Conservation (phyloP, 495 filamentous ascomycete genomes). For the Neurospora sublineolata region DNA sequence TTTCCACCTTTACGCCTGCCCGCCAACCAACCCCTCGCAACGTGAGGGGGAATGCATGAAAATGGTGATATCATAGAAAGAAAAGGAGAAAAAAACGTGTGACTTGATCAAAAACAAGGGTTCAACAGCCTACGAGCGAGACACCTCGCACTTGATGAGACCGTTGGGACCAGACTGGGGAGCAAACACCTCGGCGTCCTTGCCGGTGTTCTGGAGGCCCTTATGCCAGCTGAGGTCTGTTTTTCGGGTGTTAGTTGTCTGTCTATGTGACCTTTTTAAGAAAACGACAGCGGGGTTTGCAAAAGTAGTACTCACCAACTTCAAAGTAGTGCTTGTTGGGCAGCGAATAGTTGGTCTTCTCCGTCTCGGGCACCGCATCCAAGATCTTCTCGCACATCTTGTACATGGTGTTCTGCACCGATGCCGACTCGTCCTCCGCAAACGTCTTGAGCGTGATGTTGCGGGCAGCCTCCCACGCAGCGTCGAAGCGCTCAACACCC, state of each 20-base stretch:
- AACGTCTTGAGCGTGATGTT: slow-evolving; percentile 82
- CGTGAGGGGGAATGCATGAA: neutral
- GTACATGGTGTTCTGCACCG: slow-evolving; percentile 96
- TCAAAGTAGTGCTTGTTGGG: slow-evolving; percentile 99
- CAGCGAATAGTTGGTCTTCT: slow-evolving; percentile 67
- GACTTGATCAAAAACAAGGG: neutral
- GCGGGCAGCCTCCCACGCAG: slow-evolving; percentile 63
- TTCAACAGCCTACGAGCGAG: slow-evolving; percentile 33
- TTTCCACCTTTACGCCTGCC: neutral
- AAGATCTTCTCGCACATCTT: slow-evolving; percentile 92
- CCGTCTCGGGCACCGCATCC: slow-evolving; percentile 56
- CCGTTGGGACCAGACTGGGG: slow-evolving; percentile 90
- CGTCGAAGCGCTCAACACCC: slow-evolving; percentile 57
- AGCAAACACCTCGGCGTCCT: slow-evolving; percentile 90
- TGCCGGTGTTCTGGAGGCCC: slow-evolving; percentile 90
- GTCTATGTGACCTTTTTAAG: neutral
- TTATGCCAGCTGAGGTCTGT: slow-evolving; percentile 94
- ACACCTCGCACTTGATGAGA: slow-evolving; percentile 89
- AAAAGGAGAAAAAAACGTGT: neutral
- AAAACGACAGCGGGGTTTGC: neutral
- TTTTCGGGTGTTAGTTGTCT: neutral
- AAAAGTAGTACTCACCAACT: slow-evolving; percentile 54
- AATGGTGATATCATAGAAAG: neutral
- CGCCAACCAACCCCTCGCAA: neutral
- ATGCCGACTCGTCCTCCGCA: slow-evolving; percentile 81